phyloP scores from a whole-genome alignment of 2,329 filamentous ascomycete species.

The Drechslera avenae region DNA sequence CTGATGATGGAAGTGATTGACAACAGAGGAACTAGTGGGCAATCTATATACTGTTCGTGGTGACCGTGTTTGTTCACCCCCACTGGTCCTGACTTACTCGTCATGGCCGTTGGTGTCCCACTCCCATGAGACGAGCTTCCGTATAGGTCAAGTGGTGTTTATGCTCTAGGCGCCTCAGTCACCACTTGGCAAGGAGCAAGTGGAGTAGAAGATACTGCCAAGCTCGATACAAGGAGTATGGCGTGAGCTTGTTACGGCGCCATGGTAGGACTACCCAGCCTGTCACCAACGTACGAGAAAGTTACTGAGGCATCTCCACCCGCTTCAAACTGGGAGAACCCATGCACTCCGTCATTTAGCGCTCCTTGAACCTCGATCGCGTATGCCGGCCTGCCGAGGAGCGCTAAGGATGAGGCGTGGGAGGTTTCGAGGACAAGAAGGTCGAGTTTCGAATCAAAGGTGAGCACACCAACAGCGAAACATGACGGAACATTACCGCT shows the following conservation, averaged over 20 bases:
- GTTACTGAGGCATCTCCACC: constrained; percentile 26
- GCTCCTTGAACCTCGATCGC: constrained; percentile 2
- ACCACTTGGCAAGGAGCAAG: constrained; percentile 13
- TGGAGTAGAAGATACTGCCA: constrained; percentile 6
- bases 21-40: not conserved
- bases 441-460: constrained; percentile 33
- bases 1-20: constrained; percentile 6
- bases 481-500: constrained; percentile 19
- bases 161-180: constrained; percentile 18
- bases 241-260: constrained; percentile 7
- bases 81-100: constrained; percentile 6
- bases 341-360: constrained; percentile 8
- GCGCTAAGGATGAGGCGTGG: constrained; percentile 19
- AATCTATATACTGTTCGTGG: constrained; percentile 23
- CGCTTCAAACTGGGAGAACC: constrained; percentile 22
- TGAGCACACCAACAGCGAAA: constrained; percentile 27
- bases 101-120: constrained; percentile 25
- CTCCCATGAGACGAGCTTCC: constrained; percentile 29
- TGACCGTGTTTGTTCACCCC: not conserved
- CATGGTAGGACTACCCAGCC: constrained; percentile 13
- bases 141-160: constrained; percentile 16
- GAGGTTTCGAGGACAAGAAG: constrained; percentile 25
- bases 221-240: constrained; percentile 12
- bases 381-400: constrained; percentile 2
- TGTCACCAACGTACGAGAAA: constrained; percentile 13